Conservation (phyloP, 208 protist species). For the Leptomonas seymouri region DNA sequence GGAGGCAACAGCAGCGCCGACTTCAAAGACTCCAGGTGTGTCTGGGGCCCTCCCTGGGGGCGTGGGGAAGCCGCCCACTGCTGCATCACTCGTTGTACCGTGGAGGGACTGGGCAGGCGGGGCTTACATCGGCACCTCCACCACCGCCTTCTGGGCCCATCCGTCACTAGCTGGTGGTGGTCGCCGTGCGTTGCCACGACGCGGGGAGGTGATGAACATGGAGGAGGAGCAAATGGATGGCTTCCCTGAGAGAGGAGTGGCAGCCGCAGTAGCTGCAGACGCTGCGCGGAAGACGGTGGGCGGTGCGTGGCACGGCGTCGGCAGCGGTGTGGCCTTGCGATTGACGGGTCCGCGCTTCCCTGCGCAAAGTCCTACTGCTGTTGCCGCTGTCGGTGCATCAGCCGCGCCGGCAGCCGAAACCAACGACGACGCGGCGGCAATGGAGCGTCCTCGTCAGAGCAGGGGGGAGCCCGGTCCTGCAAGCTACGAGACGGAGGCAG, state of each 20-base stretch:
- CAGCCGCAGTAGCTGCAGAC: not conserved
- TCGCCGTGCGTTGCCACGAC: slow-evolving; percentile 12
- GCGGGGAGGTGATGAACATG: not conserved
- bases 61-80: not conserved
- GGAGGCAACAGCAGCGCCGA: not conserved
- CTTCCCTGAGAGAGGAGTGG: not conserved
- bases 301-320: slow-evolving; percentile 26
- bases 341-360: slow-evolving; percentile 35
- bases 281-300: not conserved
- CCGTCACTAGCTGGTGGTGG: slow-evolving; percentile 23
- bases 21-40: not conserved
- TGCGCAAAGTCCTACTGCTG: not conserved
- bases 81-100: slow-evolving; percentile 16
- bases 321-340: slow-evolving; percentile 33
- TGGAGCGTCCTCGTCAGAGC: slow-evolving; percentile 10
- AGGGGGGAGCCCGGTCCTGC: slow-evolving; percentile 26
- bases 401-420: not conserved
- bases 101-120: slow-evolving; percentile 37
- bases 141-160: slow-evolving; percentile 27
- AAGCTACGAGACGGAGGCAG: slow-evolving; percentile 33
- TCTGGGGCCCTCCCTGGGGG: no score
- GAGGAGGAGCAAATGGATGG: not conserved
- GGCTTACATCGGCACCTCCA: slow-evolving; percentile 30
- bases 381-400: not conserved
- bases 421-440: not conserved